Evolutionary conservation across 179 eudicot species (phyloP), one percentile per base, ranked within the genome.

Genomic region (Monotropa hypopitys): DNA sequence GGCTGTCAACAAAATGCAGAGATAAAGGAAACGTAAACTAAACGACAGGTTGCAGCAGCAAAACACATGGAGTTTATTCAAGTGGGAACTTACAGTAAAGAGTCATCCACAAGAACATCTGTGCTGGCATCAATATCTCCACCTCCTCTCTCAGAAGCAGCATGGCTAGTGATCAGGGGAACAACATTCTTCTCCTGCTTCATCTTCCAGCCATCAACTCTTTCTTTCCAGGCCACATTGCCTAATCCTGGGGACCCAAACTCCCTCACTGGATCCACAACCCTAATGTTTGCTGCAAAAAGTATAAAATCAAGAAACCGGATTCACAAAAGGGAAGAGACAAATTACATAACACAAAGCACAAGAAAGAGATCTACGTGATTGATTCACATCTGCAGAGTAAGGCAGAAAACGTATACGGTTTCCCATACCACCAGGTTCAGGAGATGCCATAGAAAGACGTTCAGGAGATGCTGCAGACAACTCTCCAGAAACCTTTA

Each of bases 181-280:
- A 76, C 83, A 30, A 70, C 88, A 83, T 84, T 90, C 74, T 92
- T 93, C 50, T 88, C 91, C 80, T 94, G 98, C 82, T 95, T 87
- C 85, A 84, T 94, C 74, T 88, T 94, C 98, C 98, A 94, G 20
- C 94, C 97, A 78, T 91, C 99, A 89, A 95, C 91, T 82, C 99
- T 89, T 77, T 95, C 96, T 87, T 95, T 95, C 98, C 98, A 95
- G 59, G 99, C 98, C 83, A 95, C 98, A 82, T 93, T 95, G 20
- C 99, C 98, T 69, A 90, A 88, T 75, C 98, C 98, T 66, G 90
- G 84, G 63, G 91, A 89, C 46, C 93, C 99, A 71, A 92, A 88
- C 82, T 89, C 97, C 85, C 96, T 94, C 80, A 86, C 92, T n/a
- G 97, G 94, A 79, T 92, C 97, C 85, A 88, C 91, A 76, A 88